Conservation (phyloP, 768 basidiomycete species). For the Chalciporus piperatus region DNA sequence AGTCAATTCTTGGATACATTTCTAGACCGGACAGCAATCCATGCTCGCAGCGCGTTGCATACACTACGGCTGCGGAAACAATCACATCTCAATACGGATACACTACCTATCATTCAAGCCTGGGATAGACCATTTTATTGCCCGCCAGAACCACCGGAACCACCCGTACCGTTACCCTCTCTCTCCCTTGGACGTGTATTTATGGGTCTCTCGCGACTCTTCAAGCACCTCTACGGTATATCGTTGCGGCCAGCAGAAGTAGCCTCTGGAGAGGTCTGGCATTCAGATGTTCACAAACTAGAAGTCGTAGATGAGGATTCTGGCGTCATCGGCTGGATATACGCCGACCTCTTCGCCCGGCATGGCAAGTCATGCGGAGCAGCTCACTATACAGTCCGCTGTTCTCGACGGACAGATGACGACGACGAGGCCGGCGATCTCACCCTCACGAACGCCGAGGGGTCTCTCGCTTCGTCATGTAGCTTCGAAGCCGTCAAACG, state of each 20-base stretch:
- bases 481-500: conserved; percentile 65
- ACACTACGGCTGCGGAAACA: conserved; percentile 72
- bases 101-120: conserved; percentile 72
- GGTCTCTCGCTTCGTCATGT: conserved; percentile 45
- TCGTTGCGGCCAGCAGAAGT: conserved; percentile 69
- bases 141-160: conserved; percentile 71
- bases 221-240: conserved; percentile 85
- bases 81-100: conserved; percentile 55
- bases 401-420: conserved; percentile 88
- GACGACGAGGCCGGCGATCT: conserved; percentile 79
- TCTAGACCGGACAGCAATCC: conserved; percentile 74
- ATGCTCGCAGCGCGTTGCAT: conserved; percentile 71
- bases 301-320: conserved; percentile 89
- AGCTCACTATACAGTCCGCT: conserved; percentile 96
- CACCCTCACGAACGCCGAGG: conserved; percentile 35
- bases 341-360: conserved; percentile 86
- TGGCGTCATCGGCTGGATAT: conserved; percentile 91
- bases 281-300: conserved; percentile 82
- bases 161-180: conserved; percentile 68
- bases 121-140: conserved; percentile 98
- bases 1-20: conserved; percentile 79
- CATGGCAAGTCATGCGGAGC: conserved; percentile 86
- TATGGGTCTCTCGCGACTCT: conserved; percentile 86
- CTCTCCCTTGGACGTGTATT: conserved; percentile 90
- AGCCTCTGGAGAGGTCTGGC: conserved; percentile 83